A percentile compares a stretch with the other conserved stretches of the same genome.
phyloP scores from a whole-genome alignment of 176 grass and related monocot species.

The Aegilops tauschii region DNA sequence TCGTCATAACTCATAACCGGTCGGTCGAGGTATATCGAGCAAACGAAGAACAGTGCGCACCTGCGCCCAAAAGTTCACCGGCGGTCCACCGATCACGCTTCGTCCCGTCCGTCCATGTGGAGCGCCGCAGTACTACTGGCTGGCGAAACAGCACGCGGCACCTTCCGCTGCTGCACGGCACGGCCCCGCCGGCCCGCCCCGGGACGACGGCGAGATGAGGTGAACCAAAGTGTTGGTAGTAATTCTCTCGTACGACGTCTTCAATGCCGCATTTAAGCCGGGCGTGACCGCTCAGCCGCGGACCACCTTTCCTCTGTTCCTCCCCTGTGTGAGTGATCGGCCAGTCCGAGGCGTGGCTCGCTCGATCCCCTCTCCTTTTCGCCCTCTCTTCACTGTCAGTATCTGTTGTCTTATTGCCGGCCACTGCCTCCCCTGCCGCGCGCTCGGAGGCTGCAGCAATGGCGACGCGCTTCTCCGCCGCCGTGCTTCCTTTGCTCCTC shows the following conservation, averaged over 20 bases:
- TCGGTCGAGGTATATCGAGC: too few species aligned
- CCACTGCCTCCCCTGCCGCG: background rate
- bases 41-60: too few species aligned
- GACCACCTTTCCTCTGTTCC: background rate
- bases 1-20: too few species aligned
- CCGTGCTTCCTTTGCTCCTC: background rate
- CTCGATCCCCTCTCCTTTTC: too few species aligned
- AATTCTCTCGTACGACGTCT: background rate
- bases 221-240: background rate
- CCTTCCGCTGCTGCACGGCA: background rate
- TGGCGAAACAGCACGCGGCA: background rate
- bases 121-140: background rate
- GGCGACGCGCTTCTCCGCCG: background rate
- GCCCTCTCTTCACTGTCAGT: background rate
- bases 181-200: background rate
- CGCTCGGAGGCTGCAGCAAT: conserved; percentile 3
- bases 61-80: too few species aligned
- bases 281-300: background rate
- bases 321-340: too few species aligned
- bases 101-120: background rate
- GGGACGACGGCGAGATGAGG: background rate
- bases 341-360: too few species aligned
- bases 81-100: background rate
- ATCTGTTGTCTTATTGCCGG: background rate
- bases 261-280: background rate